These are phyloP conservation scores for Fragaria ananassa DNA, from an alignment of 306 rosid genomes.

Conservation along the genomic window DNA sequence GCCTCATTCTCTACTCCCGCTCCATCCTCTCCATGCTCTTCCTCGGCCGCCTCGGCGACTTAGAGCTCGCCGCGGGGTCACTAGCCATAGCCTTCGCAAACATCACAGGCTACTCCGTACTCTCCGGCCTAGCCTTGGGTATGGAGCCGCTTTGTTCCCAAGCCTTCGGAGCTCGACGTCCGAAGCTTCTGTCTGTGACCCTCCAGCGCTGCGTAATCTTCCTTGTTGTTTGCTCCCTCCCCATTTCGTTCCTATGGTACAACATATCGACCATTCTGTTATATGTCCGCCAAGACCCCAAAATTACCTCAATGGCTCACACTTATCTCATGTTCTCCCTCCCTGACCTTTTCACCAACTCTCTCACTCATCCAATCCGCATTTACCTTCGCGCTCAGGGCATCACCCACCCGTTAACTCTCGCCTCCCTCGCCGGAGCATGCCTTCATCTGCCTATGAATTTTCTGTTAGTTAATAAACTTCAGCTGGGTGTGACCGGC, in stretches of 20 bases:
- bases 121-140: conserved; percentile 74
- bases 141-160: conserved; percentile 96
- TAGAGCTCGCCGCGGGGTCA: conserved; percentile 68
- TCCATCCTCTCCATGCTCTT: conserved; percentile 80
- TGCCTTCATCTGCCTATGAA: conserved; percentile 56
- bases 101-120: conserved; percentile 82
- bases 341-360: conserved; percentile 80
- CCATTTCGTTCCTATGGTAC: conserved; percentile 77
- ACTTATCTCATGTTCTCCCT: conserved; percentile 54
- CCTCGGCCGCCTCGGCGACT: conserved; percentile 69
- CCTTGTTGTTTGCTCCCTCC: conserved; percentile 53
- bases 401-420: conserved; percentile 62
- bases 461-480: conserved; percentile 28
- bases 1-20: conserved; percentile 77
- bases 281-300: conserved; percentile 40
- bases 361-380: conserved; percentile 78
- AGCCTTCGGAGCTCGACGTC: conserved; percentile 86
- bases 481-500: conserved; percentile 51
- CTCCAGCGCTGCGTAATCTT: conserved; percentile 78
- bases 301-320: conserved; percentile 50
- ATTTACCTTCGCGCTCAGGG: conserved; percentile 89
- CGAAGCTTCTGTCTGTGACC: conserved; percentile 62
- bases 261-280: conserved; percentile 52
- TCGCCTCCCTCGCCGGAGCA: conserved; percentile 68
- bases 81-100: conserved; percentile 91